Evolutionary conservation across 768 basidiomycete species (phyloP), one percentile per base, ranked within the genome.

Genomic region (Dacryopinax spathularia): DNA sequence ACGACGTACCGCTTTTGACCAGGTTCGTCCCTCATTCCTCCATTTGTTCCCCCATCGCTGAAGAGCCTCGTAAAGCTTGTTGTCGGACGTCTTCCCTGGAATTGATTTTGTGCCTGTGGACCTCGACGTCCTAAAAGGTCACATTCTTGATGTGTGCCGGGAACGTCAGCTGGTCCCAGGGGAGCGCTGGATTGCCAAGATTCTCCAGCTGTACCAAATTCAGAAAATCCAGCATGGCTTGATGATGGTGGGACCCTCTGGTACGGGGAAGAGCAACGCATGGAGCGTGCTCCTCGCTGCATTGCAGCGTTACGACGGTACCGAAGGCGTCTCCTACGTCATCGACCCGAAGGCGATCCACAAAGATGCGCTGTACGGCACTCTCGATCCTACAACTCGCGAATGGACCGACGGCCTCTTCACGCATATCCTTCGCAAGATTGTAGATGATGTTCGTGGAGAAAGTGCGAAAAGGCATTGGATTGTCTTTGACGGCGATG

Each of bases 361-460:
- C 76, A 99, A 99, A 75, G 96, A 99, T 68, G 91, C 89, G 1
- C 80, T 99, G 25, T 99, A 99, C 72, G 96, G 96, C 41, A 97
- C 94, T 1, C 81, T 99, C 66, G 96, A 99, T 71, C 88, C 84
- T 35, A 99, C 96, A 0, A 99, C 96, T 1, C 86, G 96, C 65
- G 96, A 99, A 72, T 99, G 96, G 96, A 98, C 93, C 64, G 96
- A 99, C 72, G 95, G 96, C 63, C 79, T 99, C 1, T 99, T 99
- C 78, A 99, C 96, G 2, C 93, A 97, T 71, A 90, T 97, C 59
- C 78, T 99, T 63, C 86, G 96, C 61, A 98, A 95, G 75, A 99
- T 98, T 66, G 91, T 98, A 60, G 96, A 99, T 70, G 92, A 98
- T 71, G 95, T 97, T 41, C 90, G 96, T 70, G 96, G 96, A 18